Evolutionary conservation across 768 basidiomycete species (phyloP), one percentile per base, ranked within the genome.

Genomic region (Lyophyllum semitale): DNA sequence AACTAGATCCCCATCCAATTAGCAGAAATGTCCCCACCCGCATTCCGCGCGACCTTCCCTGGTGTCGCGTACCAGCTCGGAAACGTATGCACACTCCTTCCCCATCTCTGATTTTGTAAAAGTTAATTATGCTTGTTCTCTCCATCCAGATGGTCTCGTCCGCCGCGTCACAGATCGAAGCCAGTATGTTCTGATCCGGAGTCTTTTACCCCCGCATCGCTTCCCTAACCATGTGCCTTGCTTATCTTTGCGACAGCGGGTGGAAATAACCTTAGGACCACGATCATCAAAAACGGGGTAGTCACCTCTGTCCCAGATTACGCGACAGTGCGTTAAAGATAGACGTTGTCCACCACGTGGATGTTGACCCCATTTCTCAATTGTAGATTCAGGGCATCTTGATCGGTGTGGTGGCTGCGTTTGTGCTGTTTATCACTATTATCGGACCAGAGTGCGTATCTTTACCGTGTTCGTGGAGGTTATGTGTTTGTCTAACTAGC

Each of bases 11-110:
- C 93, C 2, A 88, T 93, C 61, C 89, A 88, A 68, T 77, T 95
- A 18, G 79, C 84, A 13, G 93, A 96, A 70, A 79, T 93, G 73
- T 89, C 89, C 0, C 94, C 94, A 2, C 89, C 91, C 4, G 93
- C 91, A 0, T 95, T 94, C 79, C 80, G 94, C 52, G 90, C 92
- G 3, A 88, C 89, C 1, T 94, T 93, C 77, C 89, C 89, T 40
- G 93, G 93, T 55, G 83, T 92, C 1, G 84, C 88, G 2, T 95
- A 93, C 71, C 93, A 93, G 63, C 61, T 93, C 23, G 91, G 93
- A 37, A 93, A 91, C 70, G 78, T 78, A 54, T 23, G 75, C 78
- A 69, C 32, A 8, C 15, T 37, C 70, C 63, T 1, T 6, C 5
- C 5, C 29, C 29, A 6, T 27, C 15, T 7, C 29, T 30, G 29